phyloP scores from a whole-genome alignment of 2,329 filamentous ascomycete species.

The Trichoderma harzianum region DNA sequence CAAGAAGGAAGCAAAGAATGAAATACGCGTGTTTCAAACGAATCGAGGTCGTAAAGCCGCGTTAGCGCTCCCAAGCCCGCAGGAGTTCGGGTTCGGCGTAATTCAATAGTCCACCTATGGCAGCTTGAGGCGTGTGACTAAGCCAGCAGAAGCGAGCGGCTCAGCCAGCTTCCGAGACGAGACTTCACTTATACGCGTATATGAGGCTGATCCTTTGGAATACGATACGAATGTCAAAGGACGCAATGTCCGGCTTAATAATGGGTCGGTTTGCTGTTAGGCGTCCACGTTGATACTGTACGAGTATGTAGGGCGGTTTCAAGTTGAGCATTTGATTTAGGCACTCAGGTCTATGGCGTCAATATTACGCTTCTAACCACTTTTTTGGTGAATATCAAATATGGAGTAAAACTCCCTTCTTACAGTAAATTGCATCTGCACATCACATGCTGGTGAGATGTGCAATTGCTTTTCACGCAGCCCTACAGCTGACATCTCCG shows the following conservation, averaged over 20 bases:
- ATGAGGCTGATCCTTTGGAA: background rate
- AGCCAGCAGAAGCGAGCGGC: background rate
- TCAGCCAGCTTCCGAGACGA: background rate
- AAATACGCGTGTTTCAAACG: background rate
- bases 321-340: background rate
- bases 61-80: background rate
- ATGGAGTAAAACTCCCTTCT: background rate
- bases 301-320: background rate
- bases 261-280: background rate
- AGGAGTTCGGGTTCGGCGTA: conserved; percentile 15
- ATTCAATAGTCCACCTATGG: conserved; percentile 11
- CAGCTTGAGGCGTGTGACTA: background rate
- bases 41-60: background rate
- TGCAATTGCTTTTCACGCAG: background rate
- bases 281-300: background rate
- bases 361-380: background rate
- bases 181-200: background rate
- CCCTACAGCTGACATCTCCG: background rate
- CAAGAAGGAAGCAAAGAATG: background rate
- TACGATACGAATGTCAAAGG: background rate
- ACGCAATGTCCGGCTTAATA: background rate
- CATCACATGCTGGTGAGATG: background rate
- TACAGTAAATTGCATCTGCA: background rate
- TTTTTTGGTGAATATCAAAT: background rate
- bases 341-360: background rate